Conservation (phyloP, 495 filamentous ascomycete species). For the Aspergillus campestris region DNA sequence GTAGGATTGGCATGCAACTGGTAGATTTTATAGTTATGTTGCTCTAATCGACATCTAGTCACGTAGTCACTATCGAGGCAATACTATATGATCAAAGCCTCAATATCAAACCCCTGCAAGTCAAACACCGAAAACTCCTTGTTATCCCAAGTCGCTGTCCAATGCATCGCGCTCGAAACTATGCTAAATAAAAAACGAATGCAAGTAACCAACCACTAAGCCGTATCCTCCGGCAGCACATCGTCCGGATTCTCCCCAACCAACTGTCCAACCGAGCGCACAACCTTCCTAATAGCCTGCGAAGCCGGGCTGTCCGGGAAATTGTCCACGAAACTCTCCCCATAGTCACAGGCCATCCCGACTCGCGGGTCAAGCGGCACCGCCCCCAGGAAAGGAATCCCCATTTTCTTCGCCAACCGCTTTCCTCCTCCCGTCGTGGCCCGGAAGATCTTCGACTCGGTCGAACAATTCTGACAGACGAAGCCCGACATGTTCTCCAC, state of each 20-base stretch:
- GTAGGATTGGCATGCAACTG: too few relatives aligned
- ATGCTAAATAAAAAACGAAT: conserved; percentile 12
- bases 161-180: conserved; percentile 4
- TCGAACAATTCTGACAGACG: conserved; percentile 82
- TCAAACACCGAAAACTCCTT: conserved; percentile 1
- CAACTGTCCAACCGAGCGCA: conserved; percentile 55
- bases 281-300: conserved; percentile 65
- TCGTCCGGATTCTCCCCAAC: conserved; percentile 48
- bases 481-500: conserved; percentile 99
- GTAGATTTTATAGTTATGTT: neutral
- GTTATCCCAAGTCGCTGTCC: neutral
- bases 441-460: conserved; percentile 76
- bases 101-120: neutral
- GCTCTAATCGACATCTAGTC: neutral
- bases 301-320: conserved; percentile 90
- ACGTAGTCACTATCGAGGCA: too few relatives aligned
- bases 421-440: conserved; percentile 85
- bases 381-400: conserved; percentile 76
- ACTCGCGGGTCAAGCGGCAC: conserved; percentile 94
- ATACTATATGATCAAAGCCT: too few relatives aligned
- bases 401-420: conserved; percentile 71
- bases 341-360: conserved; percentile 92
- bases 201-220: conserved; percentile 15
- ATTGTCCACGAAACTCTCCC: conserved; percentile 91
- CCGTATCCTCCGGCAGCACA: conserved; percentile 30